Conservation (phyloP, 2,329 filamentous ascomycete species). For the Claviceps arundinis region DNA sequence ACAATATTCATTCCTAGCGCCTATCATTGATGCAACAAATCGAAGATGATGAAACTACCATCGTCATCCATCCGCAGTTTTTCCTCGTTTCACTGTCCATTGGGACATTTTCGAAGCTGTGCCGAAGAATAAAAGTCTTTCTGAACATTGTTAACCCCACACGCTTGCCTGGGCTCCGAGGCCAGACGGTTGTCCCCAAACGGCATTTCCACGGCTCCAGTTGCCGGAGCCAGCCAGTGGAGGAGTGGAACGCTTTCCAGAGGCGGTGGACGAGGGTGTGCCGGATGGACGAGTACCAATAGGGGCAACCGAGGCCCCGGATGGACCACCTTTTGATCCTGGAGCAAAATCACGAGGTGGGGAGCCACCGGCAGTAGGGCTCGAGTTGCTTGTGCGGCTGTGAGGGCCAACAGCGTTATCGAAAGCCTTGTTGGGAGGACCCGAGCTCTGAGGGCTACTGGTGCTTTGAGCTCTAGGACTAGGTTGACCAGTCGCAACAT, state of each 20-base stretch:
- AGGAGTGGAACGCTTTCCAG: constrained; percentile 71
- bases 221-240: constrained; percentile 78
- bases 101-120: neutral
- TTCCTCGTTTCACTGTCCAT: neutral
- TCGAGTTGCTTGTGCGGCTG: constrained; percentile 73
- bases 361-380: constrained; percentile 57
- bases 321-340: constrained; percentile 38
- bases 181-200: constrained; percentile 73
- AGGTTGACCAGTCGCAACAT: constrained; percentile 27
- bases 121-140: neutral
- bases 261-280: constrained; percentile 33
- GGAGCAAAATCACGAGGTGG: constrained; percentile 54
- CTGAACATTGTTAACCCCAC: constrained; percentile 55
- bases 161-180: constrained; percentile 85
- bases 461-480: constrained; percentile 69
- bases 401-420: constrained; percentile 42
- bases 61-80: neutral
- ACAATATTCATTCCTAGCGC: constrained; percentile 6
- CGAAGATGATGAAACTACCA: neutral
- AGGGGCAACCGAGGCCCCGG: constrained; percentile 62
- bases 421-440: constrained; percentile 43
- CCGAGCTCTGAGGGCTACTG: constrained; percentile 61
- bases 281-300: constrained; percentile 79
- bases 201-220: constrained; percentile 70
- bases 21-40: constrained; percentile 1